Conservation (phyloP, 306 rosid species). For the Castanea crenata region DNA sequence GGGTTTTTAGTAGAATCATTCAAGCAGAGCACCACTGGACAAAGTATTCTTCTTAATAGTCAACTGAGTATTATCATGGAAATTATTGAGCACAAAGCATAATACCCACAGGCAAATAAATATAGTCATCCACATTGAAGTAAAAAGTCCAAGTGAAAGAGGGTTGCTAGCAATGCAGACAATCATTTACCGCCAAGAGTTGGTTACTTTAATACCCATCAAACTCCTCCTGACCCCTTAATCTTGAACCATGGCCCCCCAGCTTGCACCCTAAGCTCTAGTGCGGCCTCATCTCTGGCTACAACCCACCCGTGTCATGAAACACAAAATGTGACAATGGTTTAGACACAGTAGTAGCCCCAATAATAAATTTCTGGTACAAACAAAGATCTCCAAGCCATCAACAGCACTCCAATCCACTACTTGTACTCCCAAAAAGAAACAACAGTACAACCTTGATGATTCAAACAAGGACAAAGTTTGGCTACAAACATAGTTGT, state of each 20-base stretch:
- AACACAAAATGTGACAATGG: conserved; percentile 33
- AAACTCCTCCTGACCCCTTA: conserved; percentile 32
- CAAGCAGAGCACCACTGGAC: conserved; percentile 27
- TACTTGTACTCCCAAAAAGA: too few species aligned
- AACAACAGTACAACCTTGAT: too few species aligned
- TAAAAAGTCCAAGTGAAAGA: conserved; percentile 39
- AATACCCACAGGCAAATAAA: conserved; percentile 31
- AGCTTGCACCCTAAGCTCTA: conserved; percentile 35
- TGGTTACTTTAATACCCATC: conserved; percentile 43
- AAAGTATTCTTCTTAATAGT: conserved; percentile 42
- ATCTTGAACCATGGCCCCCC: conserved; percentile 34
- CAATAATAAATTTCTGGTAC: too few species aligned
- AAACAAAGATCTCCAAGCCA: too few species aligned
- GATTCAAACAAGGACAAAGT: too few species aligned
- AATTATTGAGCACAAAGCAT: conserved; percentile 25
- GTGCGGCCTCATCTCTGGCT: conserved; percentile 30
- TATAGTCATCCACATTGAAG: conserved; percentile 42
- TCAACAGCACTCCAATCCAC: too few species aligned
- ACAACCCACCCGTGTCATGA: conserved; percentile 38
- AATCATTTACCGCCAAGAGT: conserved; percentile 39
- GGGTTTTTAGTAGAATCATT: conserved; percentile 28
- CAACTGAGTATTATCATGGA: conserved; percentile 29
- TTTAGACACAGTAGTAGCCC: neutral
- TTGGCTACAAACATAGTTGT: too few species aligned
- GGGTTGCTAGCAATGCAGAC: conserved; percentile 29